Conservation (phyloP, 169 alveolate species). For the Eimeria praecox region DNA sequence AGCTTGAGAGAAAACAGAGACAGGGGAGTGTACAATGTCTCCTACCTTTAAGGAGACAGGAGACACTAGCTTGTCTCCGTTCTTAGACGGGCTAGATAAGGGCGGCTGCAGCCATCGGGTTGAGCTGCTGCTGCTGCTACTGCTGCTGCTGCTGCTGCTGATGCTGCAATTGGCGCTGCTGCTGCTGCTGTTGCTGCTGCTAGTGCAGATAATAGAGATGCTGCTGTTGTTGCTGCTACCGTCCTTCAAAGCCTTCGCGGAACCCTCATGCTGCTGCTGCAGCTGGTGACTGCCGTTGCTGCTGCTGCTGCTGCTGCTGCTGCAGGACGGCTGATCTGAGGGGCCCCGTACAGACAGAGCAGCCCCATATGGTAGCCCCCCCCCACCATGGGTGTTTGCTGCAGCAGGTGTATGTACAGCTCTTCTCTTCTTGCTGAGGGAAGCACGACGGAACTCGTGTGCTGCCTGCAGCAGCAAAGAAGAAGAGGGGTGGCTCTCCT, state of each 20-base stretch:
- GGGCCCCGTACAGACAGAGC: background rate
- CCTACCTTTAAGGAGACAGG: background rate
- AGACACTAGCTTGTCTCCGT: background rate
- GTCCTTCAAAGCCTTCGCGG: background rate
- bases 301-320: background rate
- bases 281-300: background rate
- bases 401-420: background rate
- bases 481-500: background rate
- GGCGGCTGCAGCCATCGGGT: constrained; percentile 18
- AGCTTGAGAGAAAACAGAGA: constrained; percentile 30
- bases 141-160: constrained; percentile 17
- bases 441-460: background rate
- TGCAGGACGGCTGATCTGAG: background rate
- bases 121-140: constrained; percentile 2
- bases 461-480: background rate
- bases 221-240: background rate
- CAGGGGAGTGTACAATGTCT: constrained; percentile 3
- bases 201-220: background rate
- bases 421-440: background rate
- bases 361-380: background rate
- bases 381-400: background rate
- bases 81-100: background rate
- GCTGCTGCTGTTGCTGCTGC: background rate
- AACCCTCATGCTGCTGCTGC: background rate
- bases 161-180: background rate